Percentiles rank a stretch among this genome's conserved stretches.
These are phyloP conservation scores for Rhinocladiella similis DNA, from an alignment of 2,329 filamentous ascomycete genomes.

Conservation along the genomic window DNA sequence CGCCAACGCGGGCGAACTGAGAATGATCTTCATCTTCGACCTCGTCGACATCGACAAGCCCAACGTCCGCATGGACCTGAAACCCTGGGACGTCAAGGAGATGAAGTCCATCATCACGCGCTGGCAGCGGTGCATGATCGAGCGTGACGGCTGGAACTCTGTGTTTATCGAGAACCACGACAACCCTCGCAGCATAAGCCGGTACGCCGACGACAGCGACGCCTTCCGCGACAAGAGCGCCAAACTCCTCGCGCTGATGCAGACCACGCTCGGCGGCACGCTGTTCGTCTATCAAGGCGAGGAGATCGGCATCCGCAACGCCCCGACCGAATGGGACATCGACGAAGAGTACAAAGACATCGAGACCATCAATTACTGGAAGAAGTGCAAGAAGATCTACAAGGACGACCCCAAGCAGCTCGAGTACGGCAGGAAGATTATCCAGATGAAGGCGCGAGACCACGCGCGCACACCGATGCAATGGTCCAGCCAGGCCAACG, in stretches of 20 bases:
- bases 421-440: constrained; percentile 31
- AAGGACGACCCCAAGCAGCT: constrained; percentile 28
- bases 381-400: constrained; percentile 36
- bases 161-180: constrained; percentile 58
- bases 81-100: constrained; percentile 43
- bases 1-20: constrained; percentile 36
- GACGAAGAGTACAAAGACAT: constrained; percentile 67
- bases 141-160: constrained; percentile 51
- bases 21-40: constrained; percentile 46
- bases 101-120: constrained; percentile 43
- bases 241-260: constrained; percentile 50
- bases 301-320: constrained; percentile 67
- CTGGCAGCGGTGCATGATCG: constrained; percentile 52
- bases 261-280: constrained; percentile 53
- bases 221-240: constrained; percentile 46
- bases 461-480: constrained; percentile 35
- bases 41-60: constrained; percentile 34
- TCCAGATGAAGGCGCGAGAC: constrained; percentile 34
- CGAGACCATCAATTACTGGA: constrained; percentile 60
- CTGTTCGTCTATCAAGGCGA: constrained; percentile 70
- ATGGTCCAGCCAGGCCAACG: constrained; percentile 24
- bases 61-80: constrained; percentile 33
- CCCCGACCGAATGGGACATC: constrained; percentile 61
- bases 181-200: constrained; percentile 51
- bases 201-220: constrained; percentile 50